phyloP scores from a whole-genome alignment of 176 grass and related monocot species.

The Microstegium vimineum region DNA sequence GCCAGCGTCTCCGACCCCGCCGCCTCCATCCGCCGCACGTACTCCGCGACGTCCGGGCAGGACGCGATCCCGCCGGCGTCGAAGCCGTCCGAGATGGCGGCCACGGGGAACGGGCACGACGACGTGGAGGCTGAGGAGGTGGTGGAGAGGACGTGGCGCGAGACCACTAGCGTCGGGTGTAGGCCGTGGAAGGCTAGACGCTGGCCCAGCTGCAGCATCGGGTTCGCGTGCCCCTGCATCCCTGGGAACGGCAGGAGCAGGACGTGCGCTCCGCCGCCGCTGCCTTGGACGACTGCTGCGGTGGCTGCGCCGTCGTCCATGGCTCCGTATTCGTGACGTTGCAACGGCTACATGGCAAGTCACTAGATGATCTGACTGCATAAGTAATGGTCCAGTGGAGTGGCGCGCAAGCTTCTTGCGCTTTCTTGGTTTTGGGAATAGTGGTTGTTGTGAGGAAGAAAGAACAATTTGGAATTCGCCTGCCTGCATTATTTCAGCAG shows the following conservation, averaged over 20 bases:
- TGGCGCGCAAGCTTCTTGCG: background rate
- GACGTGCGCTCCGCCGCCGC: background rate
- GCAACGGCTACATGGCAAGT: background rate
- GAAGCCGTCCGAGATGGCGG: background rate
- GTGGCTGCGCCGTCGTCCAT: background rate
- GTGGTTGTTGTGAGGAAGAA: background rate
- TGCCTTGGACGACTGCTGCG: background rate
- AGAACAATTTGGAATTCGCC: background rate
- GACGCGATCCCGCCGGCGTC: background rate
- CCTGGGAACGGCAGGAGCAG: background rate
- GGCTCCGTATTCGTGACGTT: background rate
- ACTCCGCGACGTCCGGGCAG: background rate
- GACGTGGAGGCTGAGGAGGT: background rate
- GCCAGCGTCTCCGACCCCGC: slow-evolving; percentile 4
- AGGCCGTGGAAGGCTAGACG: background rate
- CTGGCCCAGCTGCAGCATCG: slow-evolving; percentile 11
- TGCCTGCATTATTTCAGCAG: background rate
- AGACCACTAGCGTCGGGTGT: background rate
- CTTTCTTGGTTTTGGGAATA: background rate
- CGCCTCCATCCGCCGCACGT: background rate
- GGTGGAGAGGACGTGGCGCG: background rate
- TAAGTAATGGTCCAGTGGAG: background rate
- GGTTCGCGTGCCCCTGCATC: slow-evolving; percentile 19
- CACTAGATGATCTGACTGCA: background rate
- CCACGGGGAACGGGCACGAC: background rate